Conservation (phyloP, 2,329 filamentous ascomycete species). For the Fusarium sp. region DNA sequence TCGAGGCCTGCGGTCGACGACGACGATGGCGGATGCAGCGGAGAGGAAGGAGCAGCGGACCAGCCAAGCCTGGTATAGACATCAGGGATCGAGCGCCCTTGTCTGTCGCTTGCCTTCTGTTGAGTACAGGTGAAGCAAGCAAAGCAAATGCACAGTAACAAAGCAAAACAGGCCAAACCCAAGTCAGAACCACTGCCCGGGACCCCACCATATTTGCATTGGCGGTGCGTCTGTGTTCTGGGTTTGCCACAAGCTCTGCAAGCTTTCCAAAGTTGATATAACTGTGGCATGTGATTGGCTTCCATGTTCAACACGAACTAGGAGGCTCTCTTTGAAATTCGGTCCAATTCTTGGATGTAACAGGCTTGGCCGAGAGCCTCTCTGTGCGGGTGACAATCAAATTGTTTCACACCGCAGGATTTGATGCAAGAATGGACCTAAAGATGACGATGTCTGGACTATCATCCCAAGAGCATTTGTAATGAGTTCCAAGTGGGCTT, state of each 20-base stretch:
- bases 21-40: constrained; percentile 30
- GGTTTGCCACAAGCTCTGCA: constrained; percentile 30
- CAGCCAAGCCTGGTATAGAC: constrained; percentile 25
- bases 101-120: constrained; percentile 1
- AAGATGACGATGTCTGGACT: constrained; percentile 23
- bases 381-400: constrained; percentile 3
- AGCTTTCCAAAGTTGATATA: constrained; percentile 25
- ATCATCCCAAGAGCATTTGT: constrained; percentile 32
- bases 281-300: constrained; percentile 26
- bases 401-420: not conserved
- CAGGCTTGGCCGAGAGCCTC: not conserved
- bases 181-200: constrained; percentile 11
- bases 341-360: constrained; percentile 1
- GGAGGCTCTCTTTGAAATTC: not conserved
- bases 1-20: constrained; percentile 15
- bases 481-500: constrained; percentile 29
- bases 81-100: constrained; percentile 21
- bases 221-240: constrained; percentile 12
- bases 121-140: constrained; percentile 21
- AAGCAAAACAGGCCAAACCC: constrained; percentile 21
- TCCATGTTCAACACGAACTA: constrained; percentile 7
- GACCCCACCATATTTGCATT: constrained; percentile 22
- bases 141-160: constrained; percentile 29
- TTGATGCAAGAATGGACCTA: constrained; percentile 7
- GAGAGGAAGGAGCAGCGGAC: constrained; percentile 17